Evolutionary conservation across 768 basidiomycete species (phyloP).

Genomic region (Hypholoma fasciculare): DNA sequence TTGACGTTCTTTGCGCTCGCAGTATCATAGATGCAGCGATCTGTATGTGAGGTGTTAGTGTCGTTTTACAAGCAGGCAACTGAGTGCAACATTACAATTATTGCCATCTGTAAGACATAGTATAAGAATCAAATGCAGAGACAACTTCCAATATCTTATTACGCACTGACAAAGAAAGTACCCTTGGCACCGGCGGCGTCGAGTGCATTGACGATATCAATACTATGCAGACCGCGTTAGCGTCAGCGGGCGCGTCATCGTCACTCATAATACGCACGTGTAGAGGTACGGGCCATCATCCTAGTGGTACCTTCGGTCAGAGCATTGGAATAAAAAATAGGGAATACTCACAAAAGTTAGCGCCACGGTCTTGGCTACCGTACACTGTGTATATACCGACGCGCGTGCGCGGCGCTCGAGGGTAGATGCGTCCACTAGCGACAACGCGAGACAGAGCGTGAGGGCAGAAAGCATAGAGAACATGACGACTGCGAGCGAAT

Average conservation of each 20-base stretch:
- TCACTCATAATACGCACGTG: constrained; percentile 12
- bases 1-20: constrained; percentile 27
- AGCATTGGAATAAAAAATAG: background rate
- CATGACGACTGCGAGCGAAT: background rate
- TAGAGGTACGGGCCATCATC: constrained; percentile 37
- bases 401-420: constrained; percentile 21
- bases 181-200: constrained; percentile 36
- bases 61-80: background rate
- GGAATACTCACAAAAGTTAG: constrained; percentile 20
- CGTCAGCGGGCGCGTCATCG: background rate
- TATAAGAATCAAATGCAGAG: background rate
- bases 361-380: constrained; percentile 26
- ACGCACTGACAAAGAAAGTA: constrained; percentile 43
- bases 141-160: background rate
- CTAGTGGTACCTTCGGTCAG: constrained; percentile 14
- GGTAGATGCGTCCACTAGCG: background rate
- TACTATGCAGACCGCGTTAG: constrained; percentile 5
- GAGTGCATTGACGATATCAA: constrained; percentile 31
- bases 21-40: constrained; percentile 36
- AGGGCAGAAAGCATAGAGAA: background rate
- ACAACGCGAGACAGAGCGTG: background rate
- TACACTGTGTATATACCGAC: constrained; percentile 32
- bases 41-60: constrained; percentile 12
- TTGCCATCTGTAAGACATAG: constrained; percentile 30
- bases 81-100: constrained; percentile 28